Evolutionary conservation across 768 basidiomycete genomes (phyloP).

Genomic region (Collybia nuda): DNA sequence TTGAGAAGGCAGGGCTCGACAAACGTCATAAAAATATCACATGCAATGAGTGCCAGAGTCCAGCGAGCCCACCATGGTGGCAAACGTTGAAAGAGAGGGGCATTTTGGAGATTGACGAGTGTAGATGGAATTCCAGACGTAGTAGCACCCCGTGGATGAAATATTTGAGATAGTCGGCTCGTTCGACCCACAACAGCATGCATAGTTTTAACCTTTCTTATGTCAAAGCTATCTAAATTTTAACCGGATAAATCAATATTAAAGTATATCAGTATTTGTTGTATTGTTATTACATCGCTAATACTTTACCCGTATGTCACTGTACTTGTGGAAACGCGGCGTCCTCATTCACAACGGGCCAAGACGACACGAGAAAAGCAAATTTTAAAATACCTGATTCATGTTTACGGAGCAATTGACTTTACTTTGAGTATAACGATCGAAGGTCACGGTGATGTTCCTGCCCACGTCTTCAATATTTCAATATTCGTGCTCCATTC

Average conservation of each 20-base stretch:
- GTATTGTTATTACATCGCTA: background rate
- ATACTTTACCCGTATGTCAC: constrained; percentile 35
- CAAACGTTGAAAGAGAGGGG: constrained; percentile 26
- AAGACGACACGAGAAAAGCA: background rate
- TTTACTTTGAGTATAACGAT: constrained; percentile 46
- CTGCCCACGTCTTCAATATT: constrained; percentile 70
- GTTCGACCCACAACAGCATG: constrained; percentile 7
- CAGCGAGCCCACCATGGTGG: constrained; percentile 30
- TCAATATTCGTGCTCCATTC: constrained; percentile 70
- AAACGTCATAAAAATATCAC: constrained; percentile 31
- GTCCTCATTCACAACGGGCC: too few species aligned
- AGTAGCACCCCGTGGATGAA: constrained; percentile 9
- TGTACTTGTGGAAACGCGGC: constrained; percentile 51
- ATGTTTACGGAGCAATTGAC: constrained; percentile 63
- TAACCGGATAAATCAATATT: too few species aligned
- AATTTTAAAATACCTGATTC: constrained; percentile 38
- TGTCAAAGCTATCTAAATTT: background rate
- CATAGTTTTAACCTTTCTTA: constrained; percentile 2
- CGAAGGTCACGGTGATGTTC: constrained; percentile 59
- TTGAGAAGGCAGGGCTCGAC: constrained; percentile 7
- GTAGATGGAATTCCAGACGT: constrained; percentile 1
- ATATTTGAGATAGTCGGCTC: constrained; percentile 9
- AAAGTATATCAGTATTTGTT: too few species aligned
- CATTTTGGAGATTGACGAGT: constrained; percentile 6
- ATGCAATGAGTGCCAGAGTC: constrained; percentile 26